These are phyloP conservation scores for Magnolia kwangsiensis DNA, from an alignment of 164 flowering plant species.

Conservation along the genomic window DNA sequence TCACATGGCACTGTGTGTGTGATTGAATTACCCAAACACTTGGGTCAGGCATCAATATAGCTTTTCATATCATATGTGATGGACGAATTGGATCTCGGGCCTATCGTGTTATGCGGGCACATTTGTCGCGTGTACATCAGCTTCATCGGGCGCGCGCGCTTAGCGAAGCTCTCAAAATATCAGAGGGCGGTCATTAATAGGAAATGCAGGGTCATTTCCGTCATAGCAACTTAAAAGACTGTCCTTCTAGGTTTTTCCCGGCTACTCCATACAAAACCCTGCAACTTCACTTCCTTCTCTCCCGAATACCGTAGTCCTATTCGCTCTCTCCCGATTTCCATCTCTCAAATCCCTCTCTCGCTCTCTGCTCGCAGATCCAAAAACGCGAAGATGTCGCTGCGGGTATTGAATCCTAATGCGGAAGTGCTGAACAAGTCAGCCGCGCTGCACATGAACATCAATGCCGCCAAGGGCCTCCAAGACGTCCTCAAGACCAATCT, in stretches of 20 bases:
- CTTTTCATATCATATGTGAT: too few relatives aligned
- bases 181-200: background rate
- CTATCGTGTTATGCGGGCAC: too few relatives aligned
- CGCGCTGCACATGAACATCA: conserved; percentile 95
- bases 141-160: too few relatives aligned
- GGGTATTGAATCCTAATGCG: conserved; percentile 87
- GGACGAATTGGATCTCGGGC: too few relatives aligned
- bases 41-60: too few relatives aligned
- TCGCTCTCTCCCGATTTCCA: too few relatives aligned
- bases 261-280: background rate
- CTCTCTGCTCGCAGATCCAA: too few relatives aligned
- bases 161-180: too few relatives aligned
- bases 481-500: conserved; percentile 95
- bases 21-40: too few relatives aligned
- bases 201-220: background rate
- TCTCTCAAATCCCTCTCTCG: too few relatives aligned
- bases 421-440: conserved; percentile 96
- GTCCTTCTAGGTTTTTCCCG: conserved; percentile 5
- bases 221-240: background rate
- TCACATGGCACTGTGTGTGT: too few relatives aligned
- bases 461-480: conserved; percentile 94
- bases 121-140: too few relatives aligned
- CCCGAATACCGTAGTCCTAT: background rate
- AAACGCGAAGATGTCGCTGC: conserved; percentile 55
- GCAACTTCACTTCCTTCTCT: background rate